Evolutionary conservation across 805 yeast genomes (phyloP), one percentile per base, ranked within the genome.

Genomic region (Metschnikowia koreensis): DNA sequence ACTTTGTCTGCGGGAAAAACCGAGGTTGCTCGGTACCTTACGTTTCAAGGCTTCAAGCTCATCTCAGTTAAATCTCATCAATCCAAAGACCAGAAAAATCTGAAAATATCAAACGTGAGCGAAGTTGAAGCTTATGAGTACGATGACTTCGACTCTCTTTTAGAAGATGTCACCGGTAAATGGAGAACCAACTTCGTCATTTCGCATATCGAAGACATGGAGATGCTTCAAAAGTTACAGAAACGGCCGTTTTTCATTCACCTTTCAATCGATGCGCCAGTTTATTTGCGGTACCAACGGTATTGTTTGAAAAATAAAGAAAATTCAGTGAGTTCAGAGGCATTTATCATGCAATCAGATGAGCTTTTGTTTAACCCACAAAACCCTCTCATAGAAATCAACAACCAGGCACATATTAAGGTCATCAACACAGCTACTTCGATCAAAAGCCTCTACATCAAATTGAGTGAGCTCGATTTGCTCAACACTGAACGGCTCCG

Each of bases 211-310:
- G 66, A 68, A 1, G 72, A 72, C 22, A 56, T 76, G 12, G 68
- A 66, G 5, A 64, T 77, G 46, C 71, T 87, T 27, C 71, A 74
- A 1, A 69, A 66, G 26, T 66, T 87, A 6, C 72, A 78, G 34
- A 82, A 84, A 54, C 71, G 97, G 50, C 97, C 97, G 0, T 92
- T 89, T 64, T 90, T 91, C 63, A 76, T 90, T 26, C 96, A 90
- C 64, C 60, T 92, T 3, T 78, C 89, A 6, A 73, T 89, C 1
- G 96, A 89, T 60, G 89, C 96, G 0, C 88, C 96, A 1, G 59
- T 82, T 12, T 62, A 63, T 11, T 57, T 80, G 36, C 74, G 96
- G 45, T 71, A 64, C 54, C 59, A 67, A 43, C 58, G 82, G 22
- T 68, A 64, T 59, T 48, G 55, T 37, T 46, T 60, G 41, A 62